Percentiles rank a stretch among this genome's conserved stretches.
phyloP scores from a whole-genome alignment of 1,139 yeast genomes.

The Blastobotrys aristatus region DNA sequence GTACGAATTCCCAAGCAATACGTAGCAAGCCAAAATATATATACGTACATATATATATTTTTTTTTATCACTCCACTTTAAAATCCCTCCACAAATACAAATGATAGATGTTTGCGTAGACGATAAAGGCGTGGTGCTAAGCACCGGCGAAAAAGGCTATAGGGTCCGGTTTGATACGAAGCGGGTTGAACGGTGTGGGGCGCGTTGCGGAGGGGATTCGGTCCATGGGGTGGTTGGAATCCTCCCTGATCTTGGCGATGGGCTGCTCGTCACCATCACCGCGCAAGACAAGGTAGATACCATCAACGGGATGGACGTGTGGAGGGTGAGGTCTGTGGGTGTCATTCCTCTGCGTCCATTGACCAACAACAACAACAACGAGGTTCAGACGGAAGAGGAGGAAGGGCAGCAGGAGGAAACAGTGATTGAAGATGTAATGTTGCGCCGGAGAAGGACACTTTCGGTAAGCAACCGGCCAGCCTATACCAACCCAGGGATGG shows the following conservation, averaged over 20 bases:
- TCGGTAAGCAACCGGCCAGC: not conserved
- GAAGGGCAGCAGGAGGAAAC: not conserved
- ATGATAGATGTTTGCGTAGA: slow-evolving; percentile 1
- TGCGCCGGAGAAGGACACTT: slow-evolving; percentile 12
- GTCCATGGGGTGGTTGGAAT: slow-evolving; percentile 22
- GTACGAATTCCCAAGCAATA: slow-evolving; percentile 19
- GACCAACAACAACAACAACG: not conserved
- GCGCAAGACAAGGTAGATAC: slow-evolving; percentile 17
- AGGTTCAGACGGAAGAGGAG: slow-evolving; percentile 4
- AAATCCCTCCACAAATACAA: too few species aligned
- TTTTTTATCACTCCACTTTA: not conserved
- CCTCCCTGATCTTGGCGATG: slow-evolving; percentile 19
- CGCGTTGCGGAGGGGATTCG: not conserved
- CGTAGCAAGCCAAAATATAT: not conserved
- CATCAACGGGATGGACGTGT: slow-evolving; percentile 16
- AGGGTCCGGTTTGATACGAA: slow-evolving; percentile 7
- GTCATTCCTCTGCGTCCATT: slow-evolving; percentile 20
- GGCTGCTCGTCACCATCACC: slow-evolving; percentile 23
- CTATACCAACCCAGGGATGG: not conserved
- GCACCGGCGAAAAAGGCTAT: not conserved
- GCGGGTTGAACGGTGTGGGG: not conserved
- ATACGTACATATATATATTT: not conserved
- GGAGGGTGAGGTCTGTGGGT: slow-evolving; percentile 16
- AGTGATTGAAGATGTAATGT: slow-evolving; percentile 16
- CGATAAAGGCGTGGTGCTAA: not conserved